Evolutionary conservation across 768 basidiomycete genomes (phyloP), one percentile per base, ranked within the genome.

Genomic region (Phlebiopsis flavidoalba): DNA sequence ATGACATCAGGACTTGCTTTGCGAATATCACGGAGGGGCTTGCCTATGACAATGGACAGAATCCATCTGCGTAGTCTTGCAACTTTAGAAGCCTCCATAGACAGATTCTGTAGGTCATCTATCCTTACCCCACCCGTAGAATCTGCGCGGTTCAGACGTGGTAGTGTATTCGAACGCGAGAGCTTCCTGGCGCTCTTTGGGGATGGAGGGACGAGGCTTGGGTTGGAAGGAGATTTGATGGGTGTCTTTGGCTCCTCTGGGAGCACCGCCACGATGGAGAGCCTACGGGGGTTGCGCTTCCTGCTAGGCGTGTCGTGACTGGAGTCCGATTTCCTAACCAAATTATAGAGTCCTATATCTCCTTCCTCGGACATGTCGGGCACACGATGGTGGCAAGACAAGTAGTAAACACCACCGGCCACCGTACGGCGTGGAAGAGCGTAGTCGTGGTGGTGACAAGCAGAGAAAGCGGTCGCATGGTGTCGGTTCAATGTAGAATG

Each of bases 61-160:
- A 86, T 82, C 91, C 91, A 93, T 57, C 84, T 72, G 24, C 80
- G 77, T 70, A 93, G 77, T 56, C 75, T 81, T 31, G 66, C 66
- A 14, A 83, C 62, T 19, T 79, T 81, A 31, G 77, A 78, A 2
- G 71, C 66, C 19, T 84, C 76, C 43, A 89, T 77, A 5, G 76
- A 70, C 12, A 88, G 74, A 8, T 76, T 73, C 37, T 72, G 65
- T 8, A 74, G 56, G 19, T 68, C 73, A 19, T 66, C 70, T 54
- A 71, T 71, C 21, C 69, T 60, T 47, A 37, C 63, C 53, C 60
- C 57, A 45, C 19, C 58, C 36, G 26, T 47, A 36, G 55, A 48
- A 3, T 66, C 55, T 17, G 53, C 54, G 10, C 75, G 76, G 5
- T 69, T 71, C 21, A 78, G 68, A 22, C 75, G 68, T 3, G 83